Evolutionary conservation across 2,329 filamentous ascomycete genomes (phyloP).

Genomic region (Fusarium beomiforme): DNA sequence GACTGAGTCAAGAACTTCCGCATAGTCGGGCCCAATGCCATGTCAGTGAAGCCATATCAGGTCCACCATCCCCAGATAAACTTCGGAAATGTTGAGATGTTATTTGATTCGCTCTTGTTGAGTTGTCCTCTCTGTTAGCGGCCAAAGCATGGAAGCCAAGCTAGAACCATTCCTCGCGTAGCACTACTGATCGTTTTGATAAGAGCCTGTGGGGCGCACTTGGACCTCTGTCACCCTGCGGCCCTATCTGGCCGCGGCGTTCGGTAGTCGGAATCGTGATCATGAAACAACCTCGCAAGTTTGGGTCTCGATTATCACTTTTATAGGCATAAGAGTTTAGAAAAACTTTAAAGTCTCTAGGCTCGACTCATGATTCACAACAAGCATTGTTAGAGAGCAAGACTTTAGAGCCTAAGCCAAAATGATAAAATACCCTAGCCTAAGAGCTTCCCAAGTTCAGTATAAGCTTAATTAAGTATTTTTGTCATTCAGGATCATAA

Average conservation of each 20-base stretch:
- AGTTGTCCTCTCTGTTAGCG: background rate
- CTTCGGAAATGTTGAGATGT: constrained; percentile 29
- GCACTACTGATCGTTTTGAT: constrained; percentile 22
- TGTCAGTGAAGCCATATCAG: constrained; percentile 13
- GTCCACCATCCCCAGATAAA: constrained; percentile 16
- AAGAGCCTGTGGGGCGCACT: constrained; percentile 13
- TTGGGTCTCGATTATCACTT: background rate
- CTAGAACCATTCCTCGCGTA: constrained; percentile 20
- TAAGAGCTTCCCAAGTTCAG: too few species aligned
- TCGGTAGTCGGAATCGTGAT: constrained; percentile 24
- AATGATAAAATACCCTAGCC: too few species aligned
- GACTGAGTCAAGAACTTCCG: constrained; percentile 11
- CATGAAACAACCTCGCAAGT: constrained; percentile 1
- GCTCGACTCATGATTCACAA: background rate
- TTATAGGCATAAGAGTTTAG: background rate
- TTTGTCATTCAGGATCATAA: too few species aligned
- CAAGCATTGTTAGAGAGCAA: too few species aligned
- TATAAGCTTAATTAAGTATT: too few species aligned
- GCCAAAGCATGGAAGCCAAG: constrained; percentile 21
- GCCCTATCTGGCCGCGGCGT: too few species aligned
- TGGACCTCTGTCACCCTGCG: too few species aligned
- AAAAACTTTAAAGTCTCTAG: background rate
- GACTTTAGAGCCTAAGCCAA: too few species aligned
- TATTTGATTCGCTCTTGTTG: constrained; percentile 17
- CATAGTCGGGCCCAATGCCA: constrained; percentile 12